Conservation (phyloP, 768 basidiomycete genomes). For the Lentinula detonsa region DNA sequence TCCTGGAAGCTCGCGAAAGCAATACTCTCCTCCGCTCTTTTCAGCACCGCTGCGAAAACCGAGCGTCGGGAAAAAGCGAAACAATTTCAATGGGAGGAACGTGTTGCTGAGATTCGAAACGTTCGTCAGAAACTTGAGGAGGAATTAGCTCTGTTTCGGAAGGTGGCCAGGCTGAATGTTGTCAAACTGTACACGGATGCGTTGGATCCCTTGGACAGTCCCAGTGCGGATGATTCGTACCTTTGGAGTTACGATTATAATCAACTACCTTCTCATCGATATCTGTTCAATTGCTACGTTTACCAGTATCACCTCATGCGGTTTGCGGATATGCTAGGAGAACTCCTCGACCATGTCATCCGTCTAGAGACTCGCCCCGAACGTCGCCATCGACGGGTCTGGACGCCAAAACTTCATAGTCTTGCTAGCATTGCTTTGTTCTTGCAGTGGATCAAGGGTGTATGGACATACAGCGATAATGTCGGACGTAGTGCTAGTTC, state of each 20-base stretch:
- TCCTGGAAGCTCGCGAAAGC: not conserved
- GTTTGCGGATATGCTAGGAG: slow-evolving; percentile 26
- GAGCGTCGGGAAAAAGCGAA: not conserved
- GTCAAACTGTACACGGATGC: slow-evolving; percentile 51
- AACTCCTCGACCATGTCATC: slow-evolving; percentile 1
- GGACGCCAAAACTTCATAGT: not conserved
- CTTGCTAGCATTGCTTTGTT: not conserved
- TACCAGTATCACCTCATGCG: slow-evolving; percentile 56
- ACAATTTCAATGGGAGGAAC: not conserved
- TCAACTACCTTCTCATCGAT: slow-evolving; percentile 57
- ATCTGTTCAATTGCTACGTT: slow-evolving; percentile 69
- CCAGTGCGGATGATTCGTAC: slow-evolving; percentile 14
- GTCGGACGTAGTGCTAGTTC: not conserved
- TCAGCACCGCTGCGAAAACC: not conserved
- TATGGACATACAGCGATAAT: not conserved
- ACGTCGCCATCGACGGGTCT: not conserved
- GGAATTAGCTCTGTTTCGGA: slow-evolving; percentile 40
- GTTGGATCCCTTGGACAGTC: slow-evolving; percentile 33
- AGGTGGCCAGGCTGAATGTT: slow-evolving; percentile 5
- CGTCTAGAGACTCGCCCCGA: slow-evolving; percentile 13
- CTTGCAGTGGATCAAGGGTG: not conserved
- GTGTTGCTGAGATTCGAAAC: slow-evolving; percentile 19
- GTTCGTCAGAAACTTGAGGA: slow-evolving; percentile 28
- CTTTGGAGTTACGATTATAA: slow-evolving; percentile 11
- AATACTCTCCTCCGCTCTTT: not conserved